Conservation (phyloP, 331 rosid genomes). For the Saraca asoca region DNA sequence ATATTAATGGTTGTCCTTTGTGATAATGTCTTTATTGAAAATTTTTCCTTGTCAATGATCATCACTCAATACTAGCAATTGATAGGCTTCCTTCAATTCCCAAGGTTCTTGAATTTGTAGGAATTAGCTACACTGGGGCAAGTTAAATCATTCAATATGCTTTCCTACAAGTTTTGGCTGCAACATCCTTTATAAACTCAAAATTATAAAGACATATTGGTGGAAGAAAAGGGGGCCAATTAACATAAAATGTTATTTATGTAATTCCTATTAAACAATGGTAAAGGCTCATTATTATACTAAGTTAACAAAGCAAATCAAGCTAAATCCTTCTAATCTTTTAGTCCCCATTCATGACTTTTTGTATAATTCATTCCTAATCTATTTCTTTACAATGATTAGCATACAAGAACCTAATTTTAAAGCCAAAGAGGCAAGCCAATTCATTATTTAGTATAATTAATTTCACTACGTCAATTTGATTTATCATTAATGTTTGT, state of each 20-base stretch:
- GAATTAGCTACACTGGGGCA: constrained; percentile 91
- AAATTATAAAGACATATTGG: no score
- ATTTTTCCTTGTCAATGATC: constrained; percentile 16
- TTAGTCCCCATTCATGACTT: neutral
- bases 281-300: no score
- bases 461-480: neutral
- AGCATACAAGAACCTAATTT: constrained; percentile 70
- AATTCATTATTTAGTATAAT: neutral
- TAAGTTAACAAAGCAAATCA: neutral
- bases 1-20: neutral
- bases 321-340: neutral
- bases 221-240: no score
- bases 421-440: constrained; percentile 82
- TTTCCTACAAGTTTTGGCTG: constrained; percentile 4
- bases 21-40: neutral
- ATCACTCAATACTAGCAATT: constrained; percentile 68
- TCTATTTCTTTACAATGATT: constrained; percentile 70
- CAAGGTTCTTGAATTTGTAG: constrained; percentile 78
- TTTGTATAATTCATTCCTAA: neutral
- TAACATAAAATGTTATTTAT: no score
- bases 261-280: no score
- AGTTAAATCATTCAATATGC: constrained; percentile 32
- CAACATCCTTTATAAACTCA: constrained; percentile 7
- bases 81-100: constrained; percentile 93
- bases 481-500: neutral